These are phyloP conservation scores for Candida dubliniensis DNA, from an alignment of 1,139 yeast genomes.

Conservation along the genomic window DNA sequence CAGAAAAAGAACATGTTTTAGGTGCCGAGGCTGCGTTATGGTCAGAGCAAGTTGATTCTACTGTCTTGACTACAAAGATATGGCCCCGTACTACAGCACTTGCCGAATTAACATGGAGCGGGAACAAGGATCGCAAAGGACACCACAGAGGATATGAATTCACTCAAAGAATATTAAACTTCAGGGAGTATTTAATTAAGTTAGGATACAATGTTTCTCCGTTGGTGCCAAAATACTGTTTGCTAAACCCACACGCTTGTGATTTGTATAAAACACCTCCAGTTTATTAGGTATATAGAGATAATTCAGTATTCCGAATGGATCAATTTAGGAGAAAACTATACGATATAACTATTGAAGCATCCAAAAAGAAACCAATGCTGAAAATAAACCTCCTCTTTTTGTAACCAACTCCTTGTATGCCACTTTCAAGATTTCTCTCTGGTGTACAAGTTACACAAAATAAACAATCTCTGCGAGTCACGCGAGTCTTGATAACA, in stretches of 20 bases:
- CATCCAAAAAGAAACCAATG: no score
- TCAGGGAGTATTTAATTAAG: constrained; percentile 44
- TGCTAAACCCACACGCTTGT: constrained; percentile 43
- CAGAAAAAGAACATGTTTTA: constrained; percentile 32
- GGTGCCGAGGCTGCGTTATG: constrained; percentile 51
- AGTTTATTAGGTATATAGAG: not conserved
- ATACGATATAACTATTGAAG: not conserved
- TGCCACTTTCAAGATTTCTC: no score
- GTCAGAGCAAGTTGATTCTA: constrained; percentile 45
- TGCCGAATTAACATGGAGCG: constrained; percentile 50
- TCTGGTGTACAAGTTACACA: no score
- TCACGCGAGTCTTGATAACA: no score
- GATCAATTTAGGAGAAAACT: not conserved
- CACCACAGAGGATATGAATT: constrained; percentile 31
- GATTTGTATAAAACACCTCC: constrained; percentile 22
- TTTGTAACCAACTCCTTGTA: no score
- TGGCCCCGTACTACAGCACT: constrained; percentile 54
- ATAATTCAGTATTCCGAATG: not conserved
- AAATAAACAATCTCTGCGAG: no score
- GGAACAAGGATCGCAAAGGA: constrained; percentile 36
- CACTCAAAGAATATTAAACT: constrained; percentile 43
- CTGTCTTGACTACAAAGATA: constrained; percentile 37
- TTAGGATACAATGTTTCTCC: constrained; percentile 40
- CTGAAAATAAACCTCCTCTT: no score
- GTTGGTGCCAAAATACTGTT: constrained; percentile 42